These are phyloP conservation scores for Logfia minima DNA, from an alignment of 129 eudicot genomes.

Conservation along the genomic window DNA sequence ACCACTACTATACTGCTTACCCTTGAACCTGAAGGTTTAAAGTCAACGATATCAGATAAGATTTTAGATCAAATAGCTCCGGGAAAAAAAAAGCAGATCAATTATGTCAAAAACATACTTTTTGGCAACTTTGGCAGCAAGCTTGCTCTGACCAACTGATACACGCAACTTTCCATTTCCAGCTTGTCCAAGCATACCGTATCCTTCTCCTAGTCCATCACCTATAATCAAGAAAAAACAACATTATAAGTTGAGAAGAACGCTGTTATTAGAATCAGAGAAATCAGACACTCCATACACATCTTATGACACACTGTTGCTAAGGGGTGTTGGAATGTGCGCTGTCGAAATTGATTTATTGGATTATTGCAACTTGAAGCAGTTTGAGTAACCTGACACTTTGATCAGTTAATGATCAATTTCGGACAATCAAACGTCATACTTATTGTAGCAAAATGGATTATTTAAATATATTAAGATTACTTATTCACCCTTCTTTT, in stretches of 20 bases:
- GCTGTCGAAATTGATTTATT: too few relatives aligned
- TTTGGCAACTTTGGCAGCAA: conserved; percentile 89
- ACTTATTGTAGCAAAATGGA: too few relatives aligned
- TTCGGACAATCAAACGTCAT: too few relatives aligned
- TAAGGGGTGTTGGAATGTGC: too few relatives aligned
- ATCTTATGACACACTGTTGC: neutral
- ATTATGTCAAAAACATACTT: conserved; percentile 44
- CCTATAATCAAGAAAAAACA: conserved; percentile 44
- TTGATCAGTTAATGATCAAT: too few relatives aligned
- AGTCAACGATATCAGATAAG: conserved; percentile 12
- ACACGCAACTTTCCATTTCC: conserved; percentile 87
- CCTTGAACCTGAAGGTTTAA: conserved; percentile 64
- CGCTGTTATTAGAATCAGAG: neutral
- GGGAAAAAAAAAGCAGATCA: neutral
- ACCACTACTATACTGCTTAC: conserved; percentile 65
- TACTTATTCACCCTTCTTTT: too few relatives aligned
- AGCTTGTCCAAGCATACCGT: conserved; percentile 97
- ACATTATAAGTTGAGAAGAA: neutral
- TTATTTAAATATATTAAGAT: too few relatives aligned
- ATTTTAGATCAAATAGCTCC: neutral
- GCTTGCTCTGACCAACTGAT: conserved; percentile 82
- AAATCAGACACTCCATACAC: neutral
- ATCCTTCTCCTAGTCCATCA: conserved; percentile 96
- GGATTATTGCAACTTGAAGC: too few relatives aligned
- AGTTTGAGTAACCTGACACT: too few relatives aligned